A percentile compares a stretch with the other conserved stretches of the same genome.
Conservation (phyloP, 768 basidiomycete species). For the Suillus occidentalis region DNA sequence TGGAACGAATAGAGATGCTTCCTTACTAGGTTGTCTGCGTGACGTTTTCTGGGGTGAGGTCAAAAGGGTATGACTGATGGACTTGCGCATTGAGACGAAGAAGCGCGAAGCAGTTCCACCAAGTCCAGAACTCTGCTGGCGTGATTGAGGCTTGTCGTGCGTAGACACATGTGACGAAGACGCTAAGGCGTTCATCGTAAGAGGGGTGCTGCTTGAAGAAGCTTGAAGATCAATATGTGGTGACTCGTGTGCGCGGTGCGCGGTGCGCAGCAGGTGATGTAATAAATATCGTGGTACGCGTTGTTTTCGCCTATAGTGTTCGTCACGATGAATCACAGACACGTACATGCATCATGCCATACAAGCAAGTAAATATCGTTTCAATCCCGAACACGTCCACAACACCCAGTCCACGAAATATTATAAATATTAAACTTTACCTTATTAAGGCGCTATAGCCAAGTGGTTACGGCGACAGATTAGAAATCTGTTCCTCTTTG, state of each 20-base stretch:
- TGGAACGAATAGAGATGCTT: neutral
- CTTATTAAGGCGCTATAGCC: conserved; percentile 54
- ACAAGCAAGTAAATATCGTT: no score
- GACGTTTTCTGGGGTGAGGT: conserved; percentile 23
- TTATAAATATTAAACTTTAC: no score
- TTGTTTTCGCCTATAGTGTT: neutral
- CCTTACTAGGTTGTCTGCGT: conserved; percentile 20
- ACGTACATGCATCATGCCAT: neutral
- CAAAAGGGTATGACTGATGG: conserved; percentile 21
- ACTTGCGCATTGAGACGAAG: conserved; percentile 31
- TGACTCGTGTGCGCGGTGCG: neutral
- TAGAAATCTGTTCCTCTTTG: conserved; percentile 32
- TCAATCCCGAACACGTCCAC: neutral
- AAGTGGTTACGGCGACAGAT: conserved; percentile 67
- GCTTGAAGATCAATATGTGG: neutral
- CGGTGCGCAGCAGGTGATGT: neutral
- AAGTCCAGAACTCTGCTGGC: conserved; percentile 14
- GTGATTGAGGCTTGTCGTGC: conserved; percentile 9
- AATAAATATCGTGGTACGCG: conserved; percentile 2
- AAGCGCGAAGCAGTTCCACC: conserved; percentile 28
- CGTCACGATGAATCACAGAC: neutral
- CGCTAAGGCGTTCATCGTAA: conserved; percentile 15
- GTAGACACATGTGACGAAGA: conserved; percentile 16
- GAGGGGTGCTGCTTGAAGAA: neutral
- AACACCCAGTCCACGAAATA: neutral